A percentile compares a stretch with the other conserved stretches of the same genome.
phyloP scores from a whole-genome alignment of 2,329 filamentous ascomycete genomes.

The Sordariomycetes sp. region DNA sequence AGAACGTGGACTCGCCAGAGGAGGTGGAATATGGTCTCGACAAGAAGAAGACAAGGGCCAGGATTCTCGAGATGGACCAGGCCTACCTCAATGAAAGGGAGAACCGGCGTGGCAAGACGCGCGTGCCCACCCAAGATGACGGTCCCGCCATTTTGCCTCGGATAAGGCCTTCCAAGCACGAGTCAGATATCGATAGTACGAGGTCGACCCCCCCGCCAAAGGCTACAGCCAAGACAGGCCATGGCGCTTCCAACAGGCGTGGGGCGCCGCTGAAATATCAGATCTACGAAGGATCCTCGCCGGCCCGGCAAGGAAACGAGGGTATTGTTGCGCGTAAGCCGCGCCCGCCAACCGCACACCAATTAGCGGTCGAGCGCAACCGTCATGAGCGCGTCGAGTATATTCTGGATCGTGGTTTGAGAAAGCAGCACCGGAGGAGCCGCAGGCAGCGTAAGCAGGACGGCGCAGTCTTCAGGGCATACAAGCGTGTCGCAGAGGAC shows the following conservation, averaged over 20 bases:
- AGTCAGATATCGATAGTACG: conserved; percentile 35
- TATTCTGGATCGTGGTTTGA: conserved; percentile 66
- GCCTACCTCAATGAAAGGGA: conserved; percentile 56
- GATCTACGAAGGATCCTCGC: conserved; percentile 52
- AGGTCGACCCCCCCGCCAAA: conserved; percentile 32
- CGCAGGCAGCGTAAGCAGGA: conserved; percentile 54
- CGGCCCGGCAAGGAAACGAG: conserved; percentile 44
- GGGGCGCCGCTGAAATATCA: conserved; percentile 48
- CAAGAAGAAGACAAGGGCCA: conserved; percentile 66
- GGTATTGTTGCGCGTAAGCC: conserved; percentile 52
- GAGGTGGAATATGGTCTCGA: conserved; percentile 62
- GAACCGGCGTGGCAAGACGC: conserved; percentile 41
- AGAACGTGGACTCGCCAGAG: conserved; percentile 62
- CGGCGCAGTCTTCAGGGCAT: conserved; percentile 57
- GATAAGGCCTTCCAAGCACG: conserved; percentile 54
- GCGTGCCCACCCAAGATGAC: conserved; percentile 33
- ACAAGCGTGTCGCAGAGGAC: conserved; percentile 51
- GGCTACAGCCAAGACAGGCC: conserved; percentile 14
- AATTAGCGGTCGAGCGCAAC: conserved; percentile 72
- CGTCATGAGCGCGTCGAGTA: conserved; percentile 73
- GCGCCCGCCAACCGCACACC: conserved; percentile 71
- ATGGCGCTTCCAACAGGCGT: conserved; percentile 21
- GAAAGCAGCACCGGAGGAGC: conserved; percentile 54
- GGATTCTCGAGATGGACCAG: conserved; percentile 68
- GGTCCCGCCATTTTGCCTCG: conserved; percentile 51